Conservation (phyloP, 495 filamentous ascomycete genomes). For the Penicillium psychrofluorescens region DNA sequence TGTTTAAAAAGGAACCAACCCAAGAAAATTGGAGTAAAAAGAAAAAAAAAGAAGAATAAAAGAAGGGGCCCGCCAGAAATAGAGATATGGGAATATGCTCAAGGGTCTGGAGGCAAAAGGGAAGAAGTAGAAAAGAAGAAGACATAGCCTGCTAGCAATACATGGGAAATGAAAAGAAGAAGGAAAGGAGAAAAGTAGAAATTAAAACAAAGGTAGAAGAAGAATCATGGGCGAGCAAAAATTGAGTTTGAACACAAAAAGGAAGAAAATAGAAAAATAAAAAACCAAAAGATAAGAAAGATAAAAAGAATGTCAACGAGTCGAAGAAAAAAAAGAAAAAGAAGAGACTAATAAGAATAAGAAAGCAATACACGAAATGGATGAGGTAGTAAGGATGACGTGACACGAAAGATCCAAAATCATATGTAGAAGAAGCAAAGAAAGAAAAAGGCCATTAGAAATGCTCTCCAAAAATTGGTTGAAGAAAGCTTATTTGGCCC, state of each 20-base stretch:
- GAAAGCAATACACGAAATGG: constrained; percentile 22
- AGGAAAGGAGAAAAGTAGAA: constrained; percentile 21
- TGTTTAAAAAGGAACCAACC: constrained; percentile 3
- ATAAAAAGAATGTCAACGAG: constrained; percentile 18
- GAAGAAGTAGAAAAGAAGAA: constrained; percentile 9
- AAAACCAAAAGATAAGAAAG: constrained; percentile 8
- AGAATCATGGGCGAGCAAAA: constrained; percentile 18
- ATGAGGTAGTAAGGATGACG: constrained; percentile 9
- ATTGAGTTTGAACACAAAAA: background rate
- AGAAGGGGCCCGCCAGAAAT: background rate
- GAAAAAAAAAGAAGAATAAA: constrained; percentile 5
- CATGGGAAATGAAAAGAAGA: constrained; percentile 22
- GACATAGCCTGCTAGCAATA: constrained; percentile 41
- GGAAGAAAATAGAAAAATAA: constrained; percentile 3
- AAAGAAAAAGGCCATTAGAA: constrained; percentile 1
- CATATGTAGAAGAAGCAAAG: constrained; percentile 19
- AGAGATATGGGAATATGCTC: constrained; percentile 2
- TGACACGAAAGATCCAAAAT: constrained; percentile 5
- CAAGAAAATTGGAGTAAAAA: constrained; percentile 9
- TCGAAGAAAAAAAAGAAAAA: constrained; percentile 6
- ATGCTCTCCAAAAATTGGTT: constrained; percentile 8
- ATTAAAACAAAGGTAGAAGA: constrained; percentile 21
- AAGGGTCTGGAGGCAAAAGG: constrained; percentile 2
- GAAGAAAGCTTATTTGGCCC: constrained; percentile 39
- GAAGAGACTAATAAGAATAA: constrained; percentile 24